Base-by-base conservation (phyloP, 352 stramenopile species). In the Achlya hypogyna region DNA sequence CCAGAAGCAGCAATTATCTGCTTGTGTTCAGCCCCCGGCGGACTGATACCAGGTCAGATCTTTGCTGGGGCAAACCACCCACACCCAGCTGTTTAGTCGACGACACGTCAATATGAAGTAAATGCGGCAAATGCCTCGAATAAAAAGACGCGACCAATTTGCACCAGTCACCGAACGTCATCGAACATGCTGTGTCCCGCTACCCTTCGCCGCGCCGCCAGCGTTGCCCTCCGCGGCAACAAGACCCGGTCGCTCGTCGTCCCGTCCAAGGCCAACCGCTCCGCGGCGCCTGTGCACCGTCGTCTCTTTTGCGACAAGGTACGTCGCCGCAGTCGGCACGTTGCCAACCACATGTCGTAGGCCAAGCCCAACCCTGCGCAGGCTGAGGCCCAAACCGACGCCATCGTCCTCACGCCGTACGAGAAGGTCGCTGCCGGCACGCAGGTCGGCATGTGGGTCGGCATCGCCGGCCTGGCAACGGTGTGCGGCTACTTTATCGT, bases 401-500 rank as follows among this genome's bases (percentile, higher is more conserved):
- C 84, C 40, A 76, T 93, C 51, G 86, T 98, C 43, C 79, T 98
- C 59, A 96, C 92, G 51, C 92, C 94, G 18, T 96, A 96, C 31
- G 78, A 98, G 82, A 97, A 98, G 73, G 92, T 98, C 25, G 93
- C 91, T 25, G 94, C 85, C 10, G 95, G 85, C 8, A 88, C 85
- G 32, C 89, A 88, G 28, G 78, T 96, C 20, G 81, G 82, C 49
- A 87, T 97, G 72, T 98, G 91, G 91, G 75, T 86, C 53, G 91
- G 82, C 23, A 78, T 93, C 4, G 74, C 93, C 25, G 84, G 76
- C 58, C 86, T 98, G 62, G 87, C 87, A 22, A 77, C 75, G 16
- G 80, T 87, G 2, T 97, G 92, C 65, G 89, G 86, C 27, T 98
- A 96, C 75, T 98, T 96, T 75, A 96, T 98, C 62, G 87, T 84